phyloP scores from a whole-genome alignment of 192 early-diverging fungal species.

The Gaertneriomyces sp. region DNA sequence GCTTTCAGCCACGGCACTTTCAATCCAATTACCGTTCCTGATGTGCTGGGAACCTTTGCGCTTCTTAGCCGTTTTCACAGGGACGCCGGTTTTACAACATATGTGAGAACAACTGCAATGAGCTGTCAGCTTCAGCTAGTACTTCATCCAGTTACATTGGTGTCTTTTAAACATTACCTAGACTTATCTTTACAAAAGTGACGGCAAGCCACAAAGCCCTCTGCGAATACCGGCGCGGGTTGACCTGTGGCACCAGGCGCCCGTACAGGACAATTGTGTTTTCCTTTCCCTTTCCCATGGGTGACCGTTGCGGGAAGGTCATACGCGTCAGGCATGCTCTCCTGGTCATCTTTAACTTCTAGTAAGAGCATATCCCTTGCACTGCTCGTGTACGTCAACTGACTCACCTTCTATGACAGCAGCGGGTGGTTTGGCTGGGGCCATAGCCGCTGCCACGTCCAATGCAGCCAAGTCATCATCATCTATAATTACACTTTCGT shows the following conservation, averaged over 20 bases:
- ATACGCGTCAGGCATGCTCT: too few species aligned
- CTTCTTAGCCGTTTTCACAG: slow-evolving; percentile 7
- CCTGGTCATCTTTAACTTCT: too few species aligned
- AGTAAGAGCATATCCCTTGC: too few species aligned
- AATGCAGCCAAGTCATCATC: neutral
- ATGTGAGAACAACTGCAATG: slow-evolving; percentile 38
- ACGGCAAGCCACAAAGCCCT: slow-evolving; percentile 33
- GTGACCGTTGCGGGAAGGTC: neutral
- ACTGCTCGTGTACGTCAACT: too few species aligned
- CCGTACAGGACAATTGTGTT: neutral
- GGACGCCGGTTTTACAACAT: slow-evolving; percentile 41
- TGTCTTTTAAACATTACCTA: slow-evolving; percentile 12
- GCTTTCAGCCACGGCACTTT: neutral
- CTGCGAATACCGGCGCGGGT: neutral
- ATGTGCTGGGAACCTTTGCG: slow-evolving; percentile 5
- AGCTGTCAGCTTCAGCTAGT: neutral
- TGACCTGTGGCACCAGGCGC: neutral
- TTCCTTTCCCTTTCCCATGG: neutral
- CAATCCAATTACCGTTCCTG: neutral
- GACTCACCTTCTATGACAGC: too few species aligned
- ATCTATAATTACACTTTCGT: neutral
- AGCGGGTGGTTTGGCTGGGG: neutral
- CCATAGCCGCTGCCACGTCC: neutral
- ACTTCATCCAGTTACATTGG: neutral
- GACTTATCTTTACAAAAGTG: slow-evolving; percentile 39